Conservation (phyloP, 768 basidiomycete genomes). For the Lactarius tabidus region DNA sequence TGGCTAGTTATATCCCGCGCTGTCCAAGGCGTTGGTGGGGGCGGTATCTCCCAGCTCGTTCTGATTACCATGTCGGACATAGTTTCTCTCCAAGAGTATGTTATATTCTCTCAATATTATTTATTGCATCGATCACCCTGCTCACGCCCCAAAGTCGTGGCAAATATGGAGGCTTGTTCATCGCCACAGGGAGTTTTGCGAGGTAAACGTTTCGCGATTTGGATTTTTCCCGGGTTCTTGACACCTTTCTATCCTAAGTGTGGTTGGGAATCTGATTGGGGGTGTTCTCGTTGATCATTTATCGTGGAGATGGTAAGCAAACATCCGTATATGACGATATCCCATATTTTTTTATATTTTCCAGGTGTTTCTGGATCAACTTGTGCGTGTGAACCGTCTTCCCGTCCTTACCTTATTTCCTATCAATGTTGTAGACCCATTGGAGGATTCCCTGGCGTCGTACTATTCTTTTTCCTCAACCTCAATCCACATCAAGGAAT, state of each 20-base stretch:
- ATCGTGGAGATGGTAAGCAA: conserved; percentile 68
- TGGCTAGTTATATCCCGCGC: conserved; percentile 77
- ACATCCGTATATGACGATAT: conserved; percentile 2
- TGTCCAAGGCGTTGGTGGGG: conserved; percentile 80
- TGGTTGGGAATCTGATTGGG: conserved; percentile 78
- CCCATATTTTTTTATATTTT: not conserved
- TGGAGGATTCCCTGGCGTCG: conserved; percentile 55
- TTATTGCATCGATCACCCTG: not conserved
- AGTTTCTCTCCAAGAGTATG: conserved; percentile 71
- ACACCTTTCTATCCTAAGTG: conserved; percentile 35
- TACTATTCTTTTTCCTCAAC: conserved; percentile 73
- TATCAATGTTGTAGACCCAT: conserved; percentile 50
- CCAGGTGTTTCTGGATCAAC: conserved; percentile 77
- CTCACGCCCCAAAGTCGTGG: conserved; percentile 51
- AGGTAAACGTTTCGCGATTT: conserved; percentile 33
- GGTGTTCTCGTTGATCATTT: conserved; percentile 74
- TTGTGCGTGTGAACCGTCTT: conserved; percentile 40
- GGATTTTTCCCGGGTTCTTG: not conserved
- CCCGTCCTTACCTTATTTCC: not conserved
- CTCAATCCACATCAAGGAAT: conserved; percentile 69
- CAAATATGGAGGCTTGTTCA: conserved; percentile 69
- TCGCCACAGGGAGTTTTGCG: conserved; percentile 75
- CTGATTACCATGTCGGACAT: conserved; percentile 82
- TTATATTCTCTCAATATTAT: conserved; percentile 4
- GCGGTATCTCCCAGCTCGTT: conserved; percentile 72